Conservation (phyloP, 192 early-diverging fungal genomes). For the Entomortierella chlamydospora region DNA sequence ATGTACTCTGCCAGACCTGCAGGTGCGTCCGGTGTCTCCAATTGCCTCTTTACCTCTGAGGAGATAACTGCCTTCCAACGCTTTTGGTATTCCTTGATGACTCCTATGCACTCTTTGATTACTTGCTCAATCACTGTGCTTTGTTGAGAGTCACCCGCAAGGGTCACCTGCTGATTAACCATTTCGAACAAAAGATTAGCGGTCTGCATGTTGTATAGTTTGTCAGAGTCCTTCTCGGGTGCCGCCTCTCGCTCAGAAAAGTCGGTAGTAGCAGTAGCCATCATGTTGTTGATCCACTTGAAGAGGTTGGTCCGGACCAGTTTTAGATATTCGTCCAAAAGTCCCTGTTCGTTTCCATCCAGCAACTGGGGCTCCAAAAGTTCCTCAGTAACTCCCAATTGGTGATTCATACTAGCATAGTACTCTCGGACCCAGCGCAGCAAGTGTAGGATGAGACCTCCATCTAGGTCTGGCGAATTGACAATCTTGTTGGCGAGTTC, state of each 20-base stretch:
- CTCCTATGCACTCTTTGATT: conserved; percentile 77
- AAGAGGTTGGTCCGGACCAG: conserved; percentile 87
- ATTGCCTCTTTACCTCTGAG: conserved; percentile 81
- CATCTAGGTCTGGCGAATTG: conserved; percentile 77
- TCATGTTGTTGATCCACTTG: conserved; percentile 94
- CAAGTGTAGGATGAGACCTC: conserved; percentile 87
- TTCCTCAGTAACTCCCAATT: conserved; percentile 90
- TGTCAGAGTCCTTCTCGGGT: conserved; percentile 84
- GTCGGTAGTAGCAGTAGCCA: conserved; percentile 83
- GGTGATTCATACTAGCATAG: conserved; percentile 85
- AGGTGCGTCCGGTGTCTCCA: conserved; percentile 77
- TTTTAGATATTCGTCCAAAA: conserved; percentile 91
- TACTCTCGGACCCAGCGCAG: conserved; percentile 94
- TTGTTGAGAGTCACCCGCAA: conserved; percentile 86
- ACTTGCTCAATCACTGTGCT: conserved; percentile 93
- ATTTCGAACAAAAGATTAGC: conserved; percentile 96
- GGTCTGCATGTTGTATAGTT: conserved; percentile 83
- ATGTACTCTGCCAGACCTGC: conserved; percentile 95
- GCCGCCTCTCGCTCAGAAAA: conserved; percentile 76
- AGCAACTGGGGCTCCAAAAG: conserved; percentile 90
- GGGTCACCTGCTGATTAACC: conserved; percentile 96
- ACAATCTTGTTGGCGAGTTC: conserved; percentile 82
- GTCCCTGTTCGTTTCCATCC: conserved; percentile 91
- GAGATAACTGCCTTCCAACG: conserved; percentile 86
- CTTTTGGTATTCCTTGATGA: conserved; percentile 86